Base-by-base conservation (phyloP, 2,329 filamentous ascomycete species). In the Fusarium secorum region DNA sequence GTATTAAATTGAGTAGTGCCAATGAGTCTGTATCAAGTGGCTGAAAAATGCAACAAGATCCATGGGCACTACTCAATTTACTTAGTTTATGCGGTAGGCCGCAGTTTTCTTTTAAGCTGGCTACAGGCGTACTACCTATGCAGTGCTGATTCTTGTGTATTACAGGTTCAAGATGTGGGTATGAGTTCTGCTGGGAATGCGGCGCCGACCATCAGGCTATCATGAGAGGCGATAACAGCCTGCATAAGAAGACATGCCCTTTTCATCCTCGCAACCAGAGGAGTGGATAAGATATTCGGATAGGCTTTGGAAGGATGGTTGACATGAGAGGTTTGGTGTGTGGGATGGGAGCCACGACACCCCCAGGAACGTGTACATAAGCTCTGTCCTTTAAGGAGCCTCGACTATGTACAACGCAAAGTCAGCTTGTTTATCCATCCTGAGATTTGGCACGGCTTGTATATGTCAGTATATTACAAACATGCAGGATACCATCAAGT, bases 111-210 rank as follows among this genome's bases (percentile, higher is more conserved):
- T 22, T 51, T 10, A 22, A 39, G 46, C 53, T 55, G 20, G 42
- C 10, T 18, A 35, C 26, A 26, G 7, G 33, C 7, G 60, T 41
- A 33, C 36, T 13, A 57, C 45, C n/a, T 18, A 44, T 44, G 15
- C 33, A 53, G 32, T 68, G 38, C 71, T 75, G 67, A 76, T 67
- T 45, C 44, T 33, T 41, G 22, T 48, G 35, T 33, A 13, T 51
- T 56, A 32, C 64, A 82, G 80, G 80, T 72, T 76, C 77, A 52
- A 79, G 75, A 41, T 82, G 81, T 60, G 73, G 70, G 42, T 64
- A 73, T 67, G 68, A 81, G 46, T 82, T 80, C 57, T 82, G 80
- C 70, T 82, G 77, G 63, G 78, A 81, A 36, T 82, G 81, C 45
- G 76, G 80, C n/a, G 80, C 77, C 9, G 74, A 77, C 32, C 75